Conservation (phyloP, 176 grass and related monocot genomes). For the Carex littledalei region DNA sequence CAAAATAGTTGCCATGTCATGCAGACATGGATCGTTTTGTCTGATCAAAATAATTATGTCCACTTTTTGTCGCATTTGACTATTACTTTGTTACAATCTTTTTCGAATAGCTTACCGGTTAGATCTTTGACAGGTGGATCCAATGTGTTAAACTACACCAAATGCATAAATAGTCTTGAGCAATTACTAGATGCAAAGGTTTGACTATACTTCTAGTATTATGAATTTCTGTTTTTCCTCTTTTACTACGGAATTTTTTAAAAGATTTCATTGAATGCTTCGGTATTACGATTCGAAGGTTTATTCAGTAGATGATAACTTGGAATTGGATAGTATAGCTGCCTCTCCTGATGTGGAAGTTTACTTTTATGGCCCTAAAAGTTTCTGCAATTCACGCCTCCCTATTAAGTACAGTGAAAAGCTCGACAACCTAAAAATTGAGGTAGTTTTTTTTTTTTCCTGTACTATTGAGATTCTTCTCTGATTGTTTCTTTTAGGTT, state of each 20-base stretch:
- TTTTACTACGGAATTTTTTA: background rate
- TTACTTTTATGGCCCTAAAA: constrained; percentile 55
- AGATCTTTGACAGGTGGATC: constrained; percentile 55
- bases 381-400: constrained; percentile 28
- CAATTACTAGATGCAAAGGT: constrained; percentile 89
- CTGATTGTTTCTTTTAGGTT: constrained; percentile 2
- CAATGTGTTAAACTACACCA: constrained; percentile 60
- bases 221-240: constrained; percentile 7
- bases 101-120: background rate
- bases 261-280: constrained; percentile 9
- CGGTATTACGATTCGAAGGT: constrained; percentile 46
- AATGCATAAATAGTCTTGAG: constrained; percentile 96
- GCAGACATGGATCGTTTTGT: background rate
- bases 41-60: background rate
- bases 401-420: constrained; percentile 38
- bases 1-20: background rate
- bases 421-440: constrained; percentile 52
- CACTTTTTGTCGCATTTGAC: background rate
- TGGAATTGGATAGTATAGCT: constrained; percentile 72
- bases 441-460: constrained; percentile 38
- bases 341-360: constrained; percentile 68
- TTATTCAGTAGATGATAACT: constrained; percentile 55
- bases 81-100: background rate
- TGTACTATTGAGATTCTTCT: constrained; percentile 16
- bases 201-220: constrained; percentile 10